Evolutionary conservation across 108 stramenopile species (phyloP), one percentile per base, ranked within the genome.

Genomic region (Tribonema minus): DNA sequence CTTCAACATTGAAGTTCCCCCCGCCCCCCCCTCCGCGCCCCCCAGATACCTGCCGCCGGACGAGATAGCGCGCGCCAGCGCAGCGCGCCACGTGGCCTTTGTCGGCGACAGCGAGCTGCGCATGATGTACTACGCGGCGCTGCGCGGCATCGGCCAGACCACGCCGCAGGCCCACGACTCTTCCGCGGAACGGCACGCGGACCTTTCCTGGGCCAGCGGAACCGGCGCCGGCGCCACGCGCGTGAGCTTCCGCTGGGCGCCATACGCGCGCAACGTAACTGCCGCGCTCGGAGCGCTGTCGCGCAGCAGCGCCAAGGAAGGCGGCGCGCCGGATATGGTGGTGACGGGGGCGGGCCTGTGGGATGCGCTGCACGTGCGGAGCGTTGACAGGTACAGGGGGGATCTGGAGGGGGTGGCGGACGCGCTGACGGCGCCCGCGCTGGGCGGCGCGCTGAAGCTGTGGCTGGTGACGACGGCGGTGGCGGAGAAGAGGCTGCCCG

Each of bases 71-170:
- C n/a, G n/a, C n/a, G n/a, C n/a, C n/a, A 34, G 34, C 3, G 1
- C 36, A 29, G 61, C 7, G 7, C 74, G 65, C 31, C 58, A 36
- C 1, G 61, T 76, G 2, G 32, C 46, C n/a, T 35, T 85, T 7
- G 65, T 85, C 20, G 85, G 85, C 1, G 85, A 85, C 30, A 83
- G 82, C 2, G 54, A 66, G 35, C 38, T 59, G 7, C 58, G 85
- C 25, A 38, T 64, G 35, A 31, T 70, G 32, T 85, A 85, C 71
- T 82, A 77, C 37, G 37, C 71, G 2, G 58, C 83, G 20, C 29
- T 83, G 27, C 41, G 68, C 26, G 62, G 59, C 70, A 6, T 76
- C 36, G 72, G 64, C 3, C 77, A 37, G 20, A 26, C 73, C 0
- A 72, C 68, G 25, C 75, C 78, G 5, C 61, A 64, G 46, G 71